These are phyloP conservation scores for Volvariella volvacea DNA, from an alignment of 1,284 basidiomycete genomes.

Conservation along the genomic window DNA sequence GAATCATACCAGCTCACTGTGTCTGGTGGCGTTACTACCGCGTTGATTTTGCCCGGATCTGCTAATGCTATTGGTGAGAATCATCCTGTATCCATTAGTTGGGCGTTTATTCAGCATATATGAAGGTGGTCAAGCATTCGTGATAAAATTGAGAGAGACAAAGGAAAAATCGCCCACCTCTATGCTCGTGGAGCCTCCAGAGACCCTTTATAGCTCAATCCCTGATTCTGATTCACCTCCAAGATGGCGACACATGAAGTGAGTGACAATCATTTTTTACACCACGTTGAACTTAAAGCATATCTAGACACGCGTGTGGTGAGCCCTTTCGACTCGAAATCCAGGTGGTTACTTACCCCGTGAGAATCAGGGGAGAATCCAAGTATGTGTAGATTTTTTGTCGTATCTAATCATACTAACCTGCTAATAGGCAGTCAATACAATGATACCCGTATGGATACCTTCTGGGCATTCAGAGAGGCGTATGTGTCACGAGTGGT, in stretches of 20 bases:
- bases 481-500: constrained; percentile 24
- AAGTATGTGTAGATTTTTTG: constrained; percentile 16
- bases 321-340: constrained; percentile 16
- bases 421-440: constrained; percentile 29
- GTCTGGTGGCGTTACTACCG: constrained; percentile 65
- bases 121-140: constrained; percentile 55
- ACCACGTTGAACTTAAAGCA: neutral
- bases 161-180: constrained; percentile 46
- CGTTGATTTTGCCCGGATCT: constrained; percentile 46
- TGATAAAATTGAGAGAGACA: constrained; percentile 57
- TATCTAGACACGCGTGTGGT: constrained; percentile 53
- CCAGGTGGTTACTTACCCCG: constrained; percentile 1
- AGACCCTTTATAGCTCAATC: constrained; percentile 33
- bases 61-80: constrained; percentile 35
- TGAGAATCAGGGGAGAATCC: constrained; percentile 37
- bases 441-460: constrained; percentile 49
- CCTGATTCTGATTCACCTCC: constrained; percentile 27
- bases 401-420: neutral
- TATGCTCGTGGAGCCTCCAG: constrained; percentile 53
- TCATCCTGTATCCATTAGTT: neutral
- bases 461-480: constrained; percentile 49
- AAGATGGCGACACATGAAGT: constrained; percentile 59
- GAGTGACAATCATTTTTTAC: constrained; percentile 10
- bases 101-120: constrained; percentile 2
- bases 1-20: constrained; percentile 49